Base-by-base conservation (phyloP, 2,329 filamentous ascomycete genomes). In the Diaporthe caulivora region DNA sequence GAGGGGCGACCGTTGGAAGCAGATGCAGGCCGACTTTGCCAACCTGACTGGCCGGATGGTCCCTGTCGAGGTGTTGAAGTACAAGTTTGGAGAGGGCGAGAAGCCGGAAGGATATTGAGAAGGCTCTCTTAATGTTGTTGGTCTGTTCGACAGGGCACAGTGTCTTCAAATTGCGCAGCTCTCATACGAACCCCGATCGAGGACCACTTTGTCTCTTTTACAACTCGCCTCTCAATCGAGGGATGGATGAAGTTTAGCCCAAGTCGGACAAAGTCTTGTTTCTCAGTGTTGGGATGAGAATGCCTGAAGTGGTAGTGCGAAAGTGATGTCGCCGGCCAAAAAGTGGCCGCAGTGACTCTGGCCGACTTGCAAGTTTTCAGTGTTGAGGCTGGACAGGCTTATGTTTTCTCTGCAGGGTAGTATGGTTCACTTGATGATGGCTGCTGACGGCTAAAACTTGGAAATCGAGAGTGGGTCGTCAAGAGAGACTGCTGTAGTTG, bases 11-110 rank as follows among this genome's bases (percentile, higher is more conserved):
- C 80, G 79, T 31, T 86, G 83, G 82, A 78, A 85, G 0, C 82
- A 85, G 74, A 82, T 86, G 78, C 85, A 87, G 74, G 83, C 84
- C 40, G 82, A 82, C 64, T 86, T 86, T 70, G 83, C 80, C 77
- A 86, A 86, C 72, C 82, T 78, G 57, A 86, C 84, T 0, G 85
- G 85, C 5, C 79, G 82, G 9, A 81, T 85, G 80, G 78, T 86
- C 0, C 81, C 83, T 1, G 76, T 83, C 10, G 80, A 82, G 44
- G 76, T 82, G n/a, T 80, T 87, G 58, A 80, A 80, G 53, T 77
- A 76, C 29, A 82, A 80, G 72, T 80, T 81, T n/a, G 82, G 82
- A 72, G 82, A 82, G 73, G 77, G 73, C 11, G 72, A 72, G n/a
- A 74, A 74, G 74, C 68, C 75, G 17, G 74, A 71, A 29, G 47